Evolutionary conservation across 2,329 filamentous ascomycete genomes (phyloP), one percentile per base, ranked within the genome.

Genomic region (Fusarium sp.): DNA sequence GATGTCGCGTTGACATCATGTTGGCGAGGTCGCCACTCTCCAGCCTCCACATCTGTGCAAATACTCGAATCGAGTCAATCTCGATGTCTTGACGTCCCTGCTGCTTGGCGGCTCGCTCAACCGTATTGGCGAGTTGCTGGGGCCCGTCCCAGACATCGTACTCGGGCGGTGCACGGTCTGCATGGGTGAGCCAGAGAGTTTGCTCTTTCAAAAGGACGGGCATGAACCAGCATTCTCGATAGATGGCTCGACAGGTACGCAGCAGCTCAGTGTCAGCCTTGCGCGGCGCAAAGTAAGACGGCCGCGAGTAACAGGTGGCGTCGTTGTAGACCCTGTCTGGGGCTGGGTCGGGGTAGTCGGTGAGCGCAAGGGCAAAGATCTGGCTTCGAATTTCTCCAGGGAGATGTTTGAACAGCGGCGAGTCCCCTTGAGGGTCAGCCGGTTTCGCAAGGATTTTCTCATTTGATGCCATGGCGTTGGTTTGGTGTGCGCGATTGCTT

Each of bases 371-470:
- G 10, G 75, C 61, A 71, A 86, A 89, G 51, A 89, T 85, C 2
- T 77, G 71, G 63, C 79, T 78, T 58, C 87, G 83, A 13, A 89
- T 69, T 72, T 89, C 87, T 15, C 81, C 80, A 0, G 87, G 86
- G 0, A 88, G 71, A 2, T 65, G 15, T 2, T 58, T 41, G 66
- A 83, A 85, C 1, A 85, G 72, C 1, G 70, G 76, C 13, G 62
- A 76, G 1, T 58, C 9, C 2, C 16, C 6, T n/a, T 78, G 76
- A 0, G 67, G 34, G 3, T 30, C 2, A 2, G 27, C 55, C 1
- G 55, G 46, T 6, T 10, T 7, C 1, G 65, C 44, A 2, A 68
- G 55, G 34, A 70, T 58, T 9, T 23, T 30, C 23, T 23, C 23
- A 23, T 23, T 39, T 51, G 5, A 51, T 34, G 31, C 8, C 8